Evolutionary conservation across 116 monocot genomes (phyloP), one percentile per base, ranked within the genome.

Genomic region (Zostera marina): DNA sequence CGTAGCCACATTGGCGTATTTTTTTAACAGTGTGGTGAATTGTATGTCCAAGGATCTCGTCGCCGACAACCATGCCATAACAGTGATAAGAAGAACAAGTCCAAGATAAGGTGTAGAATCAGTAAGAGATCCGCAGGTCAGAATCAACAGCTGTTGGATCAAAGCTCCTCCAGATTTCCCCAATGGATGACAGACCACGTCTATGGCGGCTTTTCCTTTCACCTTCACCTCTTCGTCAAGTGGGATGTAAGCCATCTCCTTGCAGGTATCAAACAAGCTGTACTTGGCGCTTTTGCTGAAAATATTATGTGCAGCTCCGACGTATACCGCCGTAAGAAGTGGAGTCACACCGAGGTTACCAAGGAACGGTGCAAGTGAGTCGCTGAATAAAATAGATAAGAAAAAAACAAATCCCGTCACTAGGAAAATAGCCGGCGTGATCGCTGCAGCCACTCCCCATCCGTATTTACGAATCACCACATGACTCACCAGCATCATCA

Each of bases 201-300:
- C 77, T 20, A 77, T 77, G 17, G 77, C 77, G 5, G 73, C 77
- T 55, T 77, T 77, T 8, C 68, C 68, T 43, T 68, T 60, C 4
- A 68, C 68, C 92, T 92, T 92, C 70, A 83, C 81, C 59, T 92
- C 92, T 70, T 92, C 92, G 49, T 92, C 92, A 53, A 92, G 62
- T 57, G 92, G 92, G 74, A 92, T 87, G 54, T 92, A 92, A 42
- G 92, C 92, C 87, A 92, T 92, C 64, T 92, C 92, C 56, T 92
- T 92, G 83, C 92, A 92, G 54, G 92, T 83, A 57, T 92, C 92
- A 52, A 92, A 92, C 47, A 92, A 60, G 48, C 87, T 92, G 70
- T 92, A 92, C 58, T 92, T 92, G 46, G 92, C 84, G 51, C 92
- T 92, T 72, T 92, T 92, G 44, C 92, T 92, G 72, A 92, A 92